These are phyloP conservation scores for Geotrichum candidum DNA, from an alignment of 1,139 yeast species.

Conservation along the genomic window DNA sequence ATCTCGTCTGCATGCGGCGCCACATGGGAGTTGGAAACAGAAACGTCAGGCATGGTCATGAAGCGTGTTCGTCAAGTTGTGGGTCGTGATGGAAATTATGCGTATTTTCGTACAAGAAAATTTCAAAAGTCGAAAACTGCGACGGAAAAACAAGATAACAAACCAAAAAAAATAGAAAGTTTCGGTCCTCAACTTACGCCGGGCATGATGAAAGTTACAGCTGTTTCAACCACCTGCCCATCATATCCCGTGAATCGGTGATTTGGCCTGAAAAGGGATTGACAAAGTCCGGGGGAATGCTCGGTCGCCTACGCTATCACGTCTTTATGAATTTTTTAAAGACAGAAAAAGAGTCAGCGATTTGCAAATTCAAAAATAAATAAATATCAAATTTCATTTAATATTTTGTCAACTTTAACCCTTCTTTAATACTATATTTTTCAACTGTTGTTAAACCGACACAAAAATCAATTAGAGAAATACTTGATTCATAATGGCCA, in stretches of 20 bases:
- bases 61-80: not conserved
- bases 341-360: not conserved
- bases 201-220: not conserved
- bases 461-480: not conserved
- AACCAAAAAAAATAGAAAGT: not conserved
- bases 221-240: too few species aligned
- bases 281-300: not conserved
- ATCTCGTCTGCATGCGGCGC: conserved; percentile 37
- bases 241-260: not conserved
- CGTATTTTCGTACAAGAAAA: not conserved
- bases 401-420: too few species aligned
- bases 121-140: not conserved
- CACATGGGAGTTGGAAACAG: conserved; percentile 6
- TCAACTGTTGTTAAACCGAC: not conserved
- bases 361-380: too few species aligned
- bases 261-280: not conserved
- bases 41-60: conserved; percentile 11
- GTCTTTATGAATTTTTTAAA: not conserved
- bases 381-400: not conserved
- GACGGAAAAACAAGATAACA: not conserved
- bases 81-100: not conserved
- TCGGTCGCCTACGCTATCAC: not conserved
- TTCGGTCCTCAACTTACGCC: not conserved
- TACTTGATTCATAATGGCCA: conserved; percentile 7
- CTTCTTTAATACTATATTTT: not conserved